Base-by-base conservation (phyloP, 352 stramenopile genomes). In the Globisporangium lucens region DNA sequence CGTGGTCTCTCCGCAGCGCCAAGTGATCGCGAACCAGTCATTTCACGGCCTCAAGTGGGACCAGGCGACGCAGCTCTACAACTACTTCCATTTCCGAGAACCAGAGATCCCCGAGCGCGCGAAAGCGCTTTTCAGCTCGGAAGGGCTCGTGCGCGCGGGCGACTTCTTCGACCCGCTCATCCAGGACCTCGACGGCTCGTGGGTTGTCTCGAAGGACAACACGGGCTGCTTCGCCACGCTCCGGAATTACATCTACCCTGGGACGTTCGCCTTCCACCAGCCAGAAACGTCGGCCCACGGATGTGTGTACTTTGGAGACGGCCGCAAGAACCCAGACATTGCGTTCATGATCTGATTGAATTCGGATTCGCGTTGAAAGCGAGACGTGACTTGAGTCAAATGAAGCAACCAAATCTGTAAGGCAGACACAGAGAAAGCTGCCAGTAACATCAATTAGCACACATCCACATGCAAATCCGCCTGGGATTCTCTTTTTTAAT, bases 301-400 rank as follows among this genome's bases (percentile, higher is more conserved):
- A 12, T 85, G 61, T 20, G 86, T 89, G 29, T 94, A 94, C 77
- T 90, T 94, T 67, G 86, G 86, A 33, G 83, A 93, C 63, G 86
- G 86, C 17, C 76, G 82, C 47, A 88, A 85, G 73, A 94, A 93
- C 64, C 79, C 77, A 0, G 80, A 90, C 69, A 78, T 90, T 38
- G 83, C 82, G 13, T 90, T 92, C 69, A 90, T 89, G 84, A 77
- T 89, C 53, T 91, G 66, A 82, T 4, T 3, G 15, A n/a, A 3
- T 13, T 36, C 6, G 9, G 0, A 30, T 12, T 57, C 15, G 30
- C 30, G 30, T 17, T 10, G 24, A 56, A 56, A 33, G 30, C 30
- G 51, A 36, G 53, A 33, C 17, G 8, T 17, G 7, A 49, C 41
- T 49, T 49, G 41, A 8, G 27, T 9, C n/a, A 58, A 15, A 5